phyloP scores from a whole-genome alignment of 169 alveolate genomes.

The Plasmodium ovale region DNA sequence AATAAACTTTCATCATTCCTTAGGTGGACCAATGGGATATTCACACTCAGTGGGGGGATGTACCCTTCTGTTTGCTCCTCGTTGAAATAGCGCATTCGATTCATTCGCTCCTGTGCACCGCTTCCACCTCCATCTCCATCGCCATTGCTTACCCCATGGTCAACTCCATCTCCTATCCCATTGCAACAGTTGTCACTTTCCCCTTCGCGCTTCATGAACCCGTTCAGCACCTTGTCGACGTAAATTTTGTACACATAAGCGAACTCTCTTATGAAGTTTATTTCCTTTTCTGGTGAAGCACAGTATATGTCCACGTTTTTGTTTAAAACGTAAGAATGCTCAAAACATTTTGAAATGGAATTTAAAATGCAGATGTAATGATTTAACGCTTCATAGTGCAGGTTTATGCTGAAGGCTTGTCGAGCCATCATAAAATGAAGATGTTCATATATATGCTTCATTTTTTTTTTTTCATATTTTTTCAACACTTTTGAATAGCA shows the following conservation, averaged over 20 bases:
- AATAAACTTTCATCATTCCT: constrained; percentile 36
- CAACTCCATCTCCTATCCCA: neutral
- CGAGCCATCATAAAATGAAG: constrained; percentile 82
- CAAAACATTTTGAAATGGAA: constrained; percentile 49
- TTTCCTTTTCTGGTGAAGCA: constrained; percentile 37
- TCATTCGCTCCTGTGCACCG: neutral
- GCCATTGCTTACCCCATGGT: neutral
- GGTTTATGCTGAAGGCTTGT: constrained; percentile 76
- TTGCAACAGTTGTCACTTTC: neutral
- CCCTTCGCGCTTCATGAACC: neutral
- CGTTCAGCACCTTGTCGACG: constrained; percentile 43
- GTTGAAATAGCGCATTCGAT: constrained; percentile 19
- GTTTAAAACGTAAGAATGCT: constrained; percentile 51
- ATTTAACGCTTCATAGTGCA: constrained; percentile 67
- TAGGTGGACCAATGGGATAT: constrained; percentile 26
- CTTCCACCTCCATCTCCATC: neutral
- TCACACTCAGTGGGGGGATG: constrained; percentile 39
- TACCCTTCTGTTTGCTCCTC: constrained; percentile 13
- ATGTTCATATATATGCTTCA: constrained; percentile 79
- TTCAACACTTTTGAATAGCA: constrained; percentile 75
- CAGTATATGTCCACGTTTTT: constrained; percentile 31
- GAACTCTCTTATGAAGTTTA: constrained; percentile 57
- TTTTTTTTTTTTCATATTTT: constrained; percentile 68
- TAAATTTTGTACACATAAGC: constrained; percentile 68
- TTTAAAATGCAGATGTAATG: constrained; percentile 76